A percentile compares a stretch with the other conserved stretches of the same genome.
Conservation (phyloP, 2,329 filamentous ascomycete genomes). For the Stachybotrys echinatus region DNA sequence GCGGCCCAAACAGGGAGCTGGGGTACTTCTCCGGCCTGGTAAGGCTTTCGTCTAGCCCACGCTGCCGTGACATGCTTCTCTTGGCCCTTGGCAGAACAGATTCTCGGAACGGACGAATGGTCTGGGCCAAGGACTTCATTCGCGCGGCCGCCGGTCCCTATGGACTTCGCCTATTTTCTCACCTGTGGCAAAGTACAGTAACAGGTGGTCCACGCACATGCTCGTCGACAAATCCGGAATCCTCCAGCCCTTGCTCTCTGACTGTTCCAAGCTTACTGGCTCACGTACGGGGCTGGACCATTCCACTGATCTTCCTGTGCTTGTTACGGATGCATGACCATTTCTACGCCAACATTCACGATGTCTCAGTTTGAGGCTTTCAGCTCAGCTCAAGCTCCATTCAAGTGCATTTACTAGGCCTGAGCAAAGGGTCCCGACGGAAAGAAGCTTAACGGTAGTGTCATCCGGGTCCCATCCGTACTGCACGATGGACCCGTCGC, state of each 20-base stretch:
- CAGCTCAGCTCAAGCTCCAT: not conserved
- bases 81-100: not conserved
- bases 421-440: not conserved
- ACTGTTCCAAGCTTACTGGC: no score
- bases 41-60: not conserved
- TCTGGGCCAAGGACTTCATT: no score
- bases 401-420: not conserved
- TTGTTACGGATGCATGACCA: no score
- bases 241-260: no score
- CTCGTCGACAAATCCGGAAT: no score
- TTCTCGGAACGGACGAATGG: no score
- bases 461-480: not conserved
- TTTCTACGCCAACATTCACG: no score
- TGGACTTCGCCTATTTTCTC: not conserved
- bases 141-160: not conserved
- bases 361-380: not conserved
- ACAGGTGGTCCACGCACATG: no score
- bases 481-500: not conserved
- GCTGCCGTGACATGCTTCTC: no score
- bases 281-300: no score
- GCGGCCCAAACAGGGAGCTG: no score
- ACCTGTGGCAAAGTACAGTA: not conserved
- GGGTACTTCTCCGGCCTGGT: not conserved
- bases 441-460: not conserved
- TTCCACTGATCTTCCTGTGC: no score